Evolutionary conservation across 139 green algal genomes (phyloP), one percentile per base, ranked within the genome.

Genomic region (Haematococcus sp.): DNA sequence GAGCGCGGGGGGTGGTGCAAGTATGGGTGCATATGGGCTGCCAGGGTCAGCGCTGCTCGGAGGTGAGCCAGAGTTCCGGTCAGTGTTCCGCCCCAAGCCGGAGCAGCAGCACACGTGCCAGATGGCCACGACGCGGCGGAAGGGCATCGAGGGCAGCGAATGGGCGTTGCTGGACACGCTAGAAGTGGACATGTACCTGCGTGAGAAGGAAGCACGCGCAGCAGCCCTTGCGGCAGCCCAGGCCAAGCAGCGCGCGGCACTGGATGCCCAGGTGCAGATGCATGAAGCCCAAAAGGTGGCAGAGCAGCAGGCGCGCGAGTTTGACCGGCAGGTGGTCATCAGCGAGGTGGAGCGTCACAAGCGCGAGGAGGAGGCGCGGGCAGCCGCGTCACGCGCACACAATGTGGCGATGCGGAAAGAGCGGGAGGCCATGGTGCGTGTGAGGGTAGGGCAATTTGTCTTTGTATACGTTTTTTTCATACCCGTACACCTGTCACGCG

Each of bases 101-200:
- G 75, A 66, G 27, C 73, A 79, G 64, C 52, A 68, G 64, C 27
- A 74, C 17, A 52, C 51, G 13, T 73, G 64, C 28, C 49, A 1
- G 31, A 54, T 74, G 49, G 49, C 75, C 3, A 73, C 46, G 32
- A 32, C 55, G 17, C 75, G 34, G 16, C 40, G 75, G 34, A n/a
- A 58, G 5, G 2, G 65, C 7, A 31, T 72, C 2, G 59, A 40
- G 5, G 55, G 54, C 32, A 76, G 60, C 58, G 75, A 81, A 67
- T 81, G 68, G 67, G 75, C 75, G 13, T 46, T 81, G 58, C 58
- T 81, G 2, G 68, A 81, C 75, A 81, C 75, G 44, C 67, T 81
- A 2, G 75, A 81, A 44, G 67, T 76, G 56, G 27, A 74, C 11
- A 63, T 80, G 51, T 55, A 61, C 27, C 64, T 70, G 34, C 19